A percentile compares a stretch with the other conserved stretches of the same genome.
Evolutionary conservation across 169 alveolate species (phyloP).

Genomic region (Plasmodium vinckei): DNA sequence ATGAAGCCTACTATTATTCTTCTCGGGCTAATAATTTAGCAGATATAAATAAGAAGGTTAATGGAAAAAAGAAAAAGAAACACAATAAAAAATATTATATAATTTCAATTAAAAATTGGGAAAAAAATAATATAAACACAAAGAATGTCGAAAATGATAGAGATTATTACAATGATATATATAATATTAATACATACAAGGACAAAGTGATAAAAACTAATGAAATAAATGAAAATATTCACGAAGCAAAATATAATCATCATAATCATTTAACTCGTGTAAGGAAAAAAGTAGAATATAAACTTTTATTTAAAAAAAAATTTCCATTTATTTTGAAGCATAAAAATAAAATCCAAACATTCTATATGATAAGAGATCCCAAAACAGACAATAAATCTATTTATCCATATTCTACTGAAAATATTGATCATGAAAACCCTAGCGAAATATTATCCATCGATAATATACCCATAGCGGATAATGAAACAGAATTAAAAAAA

Average conservation of each 20-base stretch:
- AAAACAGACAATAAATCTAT: slow-evolving; percentile 12
- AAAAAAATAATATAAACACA: slow-evolving; percentile 18
- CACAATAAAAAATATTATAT: slow-evolving; percentile 25
- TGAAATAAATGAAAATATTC: too few relatives aligned
- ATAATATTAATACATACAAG: background rate
- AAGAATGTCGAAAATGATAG: background rate
- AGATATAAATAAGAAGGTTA: slow-evolving; percentile 5
- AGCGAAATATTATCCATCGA: background rate
- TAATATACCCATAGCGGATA: background rate
- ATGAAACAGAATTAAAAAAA: background rate
- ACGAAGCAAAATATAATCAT: slow-evolving; percentile 49
- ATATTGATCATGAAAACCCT: background rate
- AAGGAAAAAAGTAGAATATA: slow-evolving; percentile 21
- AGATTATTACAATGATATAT: background rate
- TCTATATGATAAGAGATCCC: slow-evolving; percentile 21
- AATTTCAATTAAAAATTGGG: slow-evolving; percentile 32
- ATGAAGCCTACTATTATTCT: slow-evolving; percentile 17
- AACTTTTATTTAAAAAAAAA: slow-evolving; percentile 13
- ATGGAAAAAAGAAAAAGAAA: slow-evolving; percentile 4
- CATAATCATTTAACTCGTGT: slow-evolving; percentile 30
- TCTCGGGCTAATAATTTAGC: slow-evolving; percentile 18
- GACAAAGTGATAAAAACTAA: background rate
- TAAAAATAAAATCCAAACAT: slow-evolving; percentile 45
- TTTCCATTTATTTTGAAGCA: slow-evolving; percentile 39
- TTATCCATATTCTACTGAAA: background rate